Conservation (phyloP, 2,329 filamentous ascomycete species). For the Penicillium fuscoglaucum region DNA sequence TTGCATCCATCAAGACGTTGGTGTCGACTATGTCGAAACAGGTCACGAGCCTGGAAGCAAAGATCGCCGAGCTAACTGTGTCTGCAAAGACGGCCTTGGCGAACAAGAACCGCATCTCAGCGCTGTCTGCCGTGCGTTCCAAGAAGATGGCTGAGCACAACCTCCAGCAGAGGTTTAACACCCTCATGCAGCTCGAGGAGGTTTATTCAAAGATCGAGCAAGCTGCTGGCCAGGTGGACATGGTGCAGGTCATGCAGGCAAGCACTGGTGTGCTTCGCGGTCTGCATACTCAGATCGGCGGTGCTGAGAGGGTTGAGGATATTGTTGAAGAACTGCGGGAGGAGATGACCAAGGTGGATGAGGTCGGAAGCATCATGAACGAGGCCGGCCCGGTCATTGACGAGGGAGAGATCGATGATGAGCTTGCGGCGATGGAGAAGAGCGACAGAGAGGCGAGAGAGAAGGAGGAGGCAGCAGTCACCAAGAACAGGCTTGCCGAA, state of each 20-base stretch:
- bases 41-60: slow-evolving; percentile 62
- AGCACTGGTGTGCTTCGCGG: slow-evolving; percentile 70
- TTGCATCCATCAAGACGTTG: slow-evolving; percentile 76
- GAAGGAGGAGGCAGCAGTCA: slow-evolving; percentile 52
- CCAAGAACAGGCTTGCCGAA: slow-evolving; percentile 52
- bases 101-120: slow-evolving; percentile 71
- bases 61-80: slow-evolving; percentile 51
- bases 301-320: slow-evolving; percentile 70
- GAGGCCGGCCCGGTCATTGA: slow-evolving; percentile 65
- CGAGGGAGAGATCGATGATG: slow-evolving; percentile 82
- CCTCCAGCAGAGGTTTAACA: slow-evolving; percentile 69
- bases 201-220: slow-evolving; percentile 81
- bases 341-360: slow-evolving; percentile 79
- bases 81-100: slow-evolving; percentile 69
- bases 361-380: slow-evolving; percentile 74
- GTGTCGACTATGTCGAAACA: slow-evolving; percentile 66
- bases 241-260: slow-evolving; percentile 79
- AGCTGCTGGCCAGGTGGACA: slow-evolving; percentile 78
- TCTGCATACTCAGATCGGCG: slow-evolving; percentile 76
- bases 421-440: slow-evolving; percentile 73
- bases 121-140: slow-evolving; percentile 74
- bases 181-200: slow-evolving; percentile 78
- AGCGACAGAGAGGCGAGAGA: slow-evolving; percentile 53
- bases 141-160: slow-evolving; percentile 80
- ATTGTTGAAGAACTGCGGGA: slow-evolving; percentile 74